phyloP scores from a whole-genome alignment of 2,329 filamentous ascomycete species.

The Botrytis tulipae region DNA sequence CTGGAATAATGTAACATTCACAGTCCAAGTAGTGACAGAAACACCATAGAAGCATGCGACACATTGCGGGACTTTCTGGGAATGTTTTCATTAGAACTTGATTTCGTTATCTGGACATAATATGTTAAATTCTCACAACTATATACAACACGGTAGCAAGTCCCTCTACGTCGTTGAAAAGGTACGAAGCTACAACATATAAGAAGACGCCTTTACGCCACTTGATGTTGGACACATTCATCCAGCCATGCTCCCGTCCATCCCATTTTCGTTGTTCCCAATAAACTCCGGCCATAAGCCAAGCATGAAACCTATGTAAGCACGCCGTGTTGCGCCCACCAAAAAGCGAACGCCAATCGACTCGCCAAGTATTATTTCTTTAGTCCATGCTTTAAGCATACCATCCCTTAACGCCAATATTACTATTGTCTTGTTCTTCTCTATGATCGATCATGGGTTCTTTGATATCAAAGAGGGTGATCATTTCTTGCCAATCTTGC shows the following conservation, averaged over 20 bases:
- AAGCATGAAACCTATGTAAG: background rate
- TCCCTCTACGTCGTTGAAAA: background rate
- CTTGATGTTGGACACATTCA: background rate
- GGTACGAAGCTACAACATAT: background rate
- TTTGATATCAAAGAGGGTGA: conserved; percentile 72
- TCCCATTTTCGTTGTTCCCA: background rate
- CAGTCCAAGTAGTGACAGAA: background rate
- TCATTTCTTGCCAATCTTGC: conserved; percentile 74
- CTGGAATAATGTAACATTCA: background rate
- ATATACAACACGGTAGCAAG: background rate
- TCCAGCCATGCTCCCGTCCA: background rate
- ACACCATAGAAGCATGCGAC: background rate
- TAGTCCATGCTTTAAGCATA: conserved; percentile 31
- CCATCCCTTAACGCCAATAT: conserved; percentile 35
- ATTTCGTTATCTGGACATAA: background rate
- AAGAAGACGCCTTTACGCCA: background rate
- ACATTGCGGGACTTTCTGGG: background rate
- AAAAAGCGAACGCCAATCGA: background rate
- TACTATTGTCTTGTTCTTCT: conserved; percentile 46
- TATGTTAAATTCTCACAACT: background rate
- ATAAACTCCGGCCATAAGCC: background rate
- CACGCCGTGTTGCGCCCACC: background rate
- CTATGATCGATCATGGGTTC: conserved; percentile 84
- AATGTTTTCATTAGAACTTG: background rate
- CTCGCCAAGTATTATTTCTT: background rate